Percentiles rank a stretch among this genome's conserved stretches.
phyloP scores from a whole-genome alignment of 2,329 filamentous ascomycete genomes.

The Aspergillus ochraceoroseus region DNA sequence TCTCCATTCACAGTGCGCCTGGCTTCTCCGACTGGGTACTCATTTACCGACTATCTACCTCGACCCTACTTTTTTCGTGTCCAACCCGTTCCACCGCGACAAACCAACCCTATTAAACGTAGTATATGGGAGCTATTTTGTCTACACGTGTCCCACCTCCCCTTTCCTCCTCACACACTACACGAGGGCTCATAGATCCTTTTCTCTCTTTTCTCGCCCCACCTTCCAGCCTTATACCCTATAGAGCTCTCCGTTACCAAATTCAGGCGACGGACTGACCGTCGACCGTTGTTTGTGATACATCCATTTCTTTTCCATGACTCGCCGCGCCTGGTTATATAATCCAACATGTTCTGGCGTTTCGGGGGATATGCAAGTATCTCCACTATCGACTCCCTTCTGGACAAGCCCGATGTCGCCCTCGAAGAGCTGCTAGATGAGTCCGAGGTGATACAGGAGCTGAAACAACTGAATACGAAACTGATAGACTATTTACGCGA shows the following conservation, averaged over 20 bases:
- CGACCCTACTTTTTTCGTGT: constrained; percentile 8
- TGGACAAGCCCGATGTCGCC: constrained; percentile 90
- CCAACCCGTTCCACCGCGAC: constrained; percentile 12
- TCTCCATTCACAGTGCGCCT: constrained; percentile 23
- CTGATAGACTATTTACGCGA: constrained; percentile 93
- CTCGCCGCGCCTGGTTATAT: constrained; percentile 32
- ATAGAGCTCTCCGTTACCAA: constrained; percentile 29
- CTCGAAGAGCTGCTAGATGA: constrained; percentile 95
- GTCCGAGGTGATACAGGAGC: constrained; percentile 90
- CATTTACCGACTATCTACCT: constrained; percentile 17
- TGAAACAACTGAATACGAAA: constrained; percentile 97
- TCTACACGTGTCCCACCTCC: constrained; percentile 12
- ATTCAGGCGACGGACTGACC: constrained; percentile 24
- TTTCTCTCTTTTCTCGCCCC: constrained; percentile 12
- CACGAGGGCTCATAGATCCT: constrained; percentile 18
- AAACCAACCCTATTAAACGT: constrained; percentile 12
- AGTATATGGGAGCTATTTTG: constrained; percentile 8
- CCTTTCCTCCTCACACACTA: constrained; percentile 10
- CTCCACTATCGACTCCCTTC: constrained; percentile 91
- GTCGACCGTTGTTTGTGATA: constrained; percentile 21
- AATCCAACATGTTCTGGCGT: constrained; percentile 93
- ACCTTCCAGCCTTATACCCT: constrained; percentile 22
- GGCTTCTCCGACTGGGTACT: constrained; percentile 28
- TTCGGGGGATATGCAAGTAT: constrained; percentile 98
- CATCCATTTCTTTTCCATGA: constrained; percentile 32